These are phyloP conservation scores for Lycium ferocissimum DNA, from an alignment of 257 asterid species.

Conservation along the genomic window DNA sequence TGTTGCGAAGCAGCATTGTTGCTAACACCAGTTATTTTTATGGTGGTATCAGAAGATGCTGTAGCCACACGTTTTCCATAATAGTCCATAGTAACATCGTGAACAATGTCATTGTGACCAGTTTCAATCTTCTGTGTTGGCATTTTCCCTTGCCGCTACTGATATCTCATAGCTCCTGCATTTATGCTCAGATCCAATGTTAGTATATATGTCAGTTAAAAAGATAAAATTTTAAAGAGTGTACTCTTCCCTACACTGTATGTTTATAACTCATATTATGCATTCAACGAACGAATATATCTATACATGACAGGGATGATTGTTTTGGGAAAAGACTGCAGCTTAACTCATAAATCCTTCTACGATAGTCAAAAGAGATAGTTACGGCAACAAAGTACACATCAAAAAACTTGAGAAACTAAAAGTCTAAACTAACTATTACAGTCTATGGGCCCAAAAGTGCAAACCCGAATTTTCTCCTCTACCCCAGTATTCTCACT, in stretches of 20 bases:
- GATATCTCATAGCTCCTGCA: slow-evolving; percentile 23
- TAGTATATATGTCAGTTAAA: neutral
- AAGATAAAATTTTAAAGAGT: neutral
- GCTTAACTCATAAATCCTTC: neutral
- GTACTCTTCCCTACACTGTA: neutral
- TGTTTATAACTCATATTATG: neutral
- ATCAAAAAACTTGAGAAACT: slow-evolving; percentile 7
- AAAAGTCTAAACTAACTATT: neutral
- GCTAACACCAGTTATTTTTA: slow-evolving; percentile 73
- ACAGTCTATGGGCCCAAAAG: neutral
- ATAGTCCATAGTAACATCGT: slow-evolving; percentile 91
- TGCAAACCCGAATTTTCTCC: neutral
- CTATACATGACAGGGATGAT: neutral
- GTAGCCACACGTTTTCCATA: slow-evolving; percentile 95
- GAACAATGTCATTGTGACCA: slow-evolving; percentile 81
- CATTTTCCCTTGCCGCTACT: slow-evolving; percentile 53
- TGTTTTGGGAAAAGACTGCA: neutral
- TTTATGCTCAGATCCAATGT: slow-evolving; percentile 6
- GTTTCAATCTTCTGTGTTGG: slow-evolving; percentile 97
- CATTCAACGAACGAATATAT: neutral
- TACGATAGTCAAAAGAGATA: neutral
- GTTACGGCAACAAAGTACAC: neutral
- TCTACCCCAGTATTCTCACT: neutral
- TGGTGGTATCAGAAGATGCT: slow-evolving; percentile 84
- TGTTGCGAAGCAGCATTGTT: slow-evolving; percentile 78